Evolutionary conservation across 2,329 filamentous ascomycete genomes (phyloP).

Genomic region (Verticillium klebahnii): DNA sequence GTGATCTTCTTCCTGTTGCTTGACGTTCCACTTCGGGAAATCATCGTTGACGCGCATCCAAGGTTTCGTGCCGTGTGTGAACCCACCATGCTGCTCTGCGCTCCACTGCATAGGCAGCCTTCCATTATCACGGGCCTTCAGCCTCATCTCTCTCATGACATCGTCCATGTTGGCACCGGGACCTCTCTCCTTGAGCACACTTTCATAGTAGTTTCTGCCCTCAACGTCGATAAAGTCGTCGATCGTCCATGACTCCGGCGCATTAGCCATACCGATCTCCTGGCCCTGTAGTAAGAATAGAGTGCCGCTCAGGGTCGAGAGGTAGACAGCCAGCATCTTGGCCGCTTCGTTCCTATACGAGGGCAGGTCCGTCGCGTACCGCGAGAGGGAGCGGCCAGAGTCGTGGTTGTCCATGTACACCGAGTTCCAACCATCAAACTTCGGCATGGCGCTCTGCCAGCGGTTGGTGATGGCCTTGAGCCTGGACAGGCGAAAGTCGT

Average conservation of each 20-base stretch:
- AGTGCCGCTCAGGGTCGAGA: constrained; percentile 35
- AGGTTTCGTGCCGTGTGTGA: constrained; percentile 10
- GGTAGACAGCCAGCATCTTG: constrained; percentile 41
- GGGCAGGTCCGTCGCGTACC: constrained; percentile 37
- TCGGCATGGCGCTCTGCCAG: constrained; percentile 32
- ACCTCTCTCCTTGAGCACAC: constrained; percentile 9
- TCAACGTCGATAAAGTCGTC: constrained; percentile 40
- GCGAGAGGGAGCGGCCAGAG: constrained; percentile 43
- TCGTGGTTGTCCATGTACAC: constrained; percentile 54
- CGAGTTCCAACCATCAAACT: constrained; percentile 40
- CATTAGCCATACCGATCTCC: constrained; percentile 47
- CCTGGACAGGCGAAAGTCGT: constrained; percentile 28
- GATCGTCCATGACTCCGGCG: constrained; percentile 34
- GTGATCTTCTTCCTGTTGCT: constrained; percentile 2
- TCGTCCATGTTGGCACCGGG: constrained; percentile 22
- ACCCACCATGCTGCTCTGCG: constrained; percentile 40
- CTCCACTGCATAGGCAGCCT: constrained; percentile 43
- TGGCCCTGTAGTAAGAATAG: constrained; percentile 47
- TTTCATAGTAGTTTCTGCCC: constrained; percentile 32
- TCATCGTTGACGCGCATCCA: constrained; percentile 24
- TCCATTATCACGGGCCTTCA: constrained; percentile 22
- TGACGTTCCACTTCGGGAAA: constrained; percentile 15
- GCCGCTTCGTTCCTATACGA: constrained; percentile 31
- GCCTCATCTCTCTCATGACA: constrained; percentile 34
- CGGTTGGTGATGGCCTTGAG: constrained; percentile 28